A percentile compares a stretch with the other conserved stretches of the same genome.
phyloP scores from a whole-genome alignment of 345 rosid genomes.

The Punica granatum region DNA sequence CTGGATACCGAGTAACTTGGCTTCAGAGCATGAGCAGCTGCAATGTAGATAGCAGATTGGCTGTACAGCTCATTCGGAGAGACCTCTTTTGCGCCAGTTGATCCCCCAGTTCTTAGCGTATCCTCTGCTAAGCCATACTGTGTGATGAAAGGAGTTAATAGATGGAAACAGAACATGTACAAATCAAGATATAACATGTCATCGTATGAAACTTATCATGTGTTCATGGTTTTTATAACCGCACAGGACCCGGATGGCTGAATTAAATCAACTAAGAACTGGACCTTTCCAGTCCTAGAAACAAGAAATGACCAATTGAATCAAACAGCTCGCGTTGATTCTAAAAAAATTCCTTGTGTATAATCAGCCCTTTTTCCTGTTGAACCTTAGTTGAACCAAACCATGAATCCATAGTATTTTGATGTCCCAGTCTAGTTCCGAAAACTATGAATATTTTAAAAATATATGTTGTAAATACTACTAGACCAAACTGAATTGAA shows the following conservation, averaged over 20 bases:
- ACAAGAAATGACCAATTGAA: neutral
- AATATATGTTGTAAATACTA: neutral
- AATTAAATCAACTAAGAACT: neutral
- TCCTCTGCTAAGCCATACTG: slow-evolving; percentile 99
- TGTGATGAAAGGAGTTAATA: slow-evolving; percentile 22
- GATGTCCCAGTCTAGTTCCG: too few relatives aligned
- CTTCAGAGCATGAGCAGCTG: slow-evolving; percentile 96
- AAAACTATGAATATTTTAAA: too few relatives aligned
- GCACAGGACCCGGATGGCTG: neutral
- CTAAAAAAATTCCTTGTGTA: neutral
- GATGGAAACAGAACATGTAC: neutral
- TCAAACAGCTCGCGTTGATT: neutral
- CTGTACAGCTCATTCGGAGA: slow-evolving; percentile 87
- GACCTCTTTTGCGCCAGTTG: slow-evolving; percentile 53
- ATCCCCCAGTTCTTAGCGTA: slow-evolving; percentile 73
- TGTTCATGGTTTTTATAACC: neutral
- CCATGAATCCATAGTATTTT: too few relatives aligned
- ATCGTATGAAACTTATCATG: too few relatives aligned
- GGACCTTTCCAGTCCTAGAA: neutral
- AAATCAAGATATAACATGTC: neutral
- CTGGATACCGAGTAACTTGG: slow-evolving; percentile 76
- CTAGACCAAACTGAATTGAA: neutral
- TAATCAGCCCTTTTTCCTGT: neutral
- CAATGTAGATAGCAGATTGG: slow-evolving; percentile 95
- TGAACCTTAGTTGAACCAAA: neutral